These are phyloP conservation scores for Hanseniaspora meyeri DNA, from an alignment of 805 yeast species.

Conservation along the genomic window DNA sequence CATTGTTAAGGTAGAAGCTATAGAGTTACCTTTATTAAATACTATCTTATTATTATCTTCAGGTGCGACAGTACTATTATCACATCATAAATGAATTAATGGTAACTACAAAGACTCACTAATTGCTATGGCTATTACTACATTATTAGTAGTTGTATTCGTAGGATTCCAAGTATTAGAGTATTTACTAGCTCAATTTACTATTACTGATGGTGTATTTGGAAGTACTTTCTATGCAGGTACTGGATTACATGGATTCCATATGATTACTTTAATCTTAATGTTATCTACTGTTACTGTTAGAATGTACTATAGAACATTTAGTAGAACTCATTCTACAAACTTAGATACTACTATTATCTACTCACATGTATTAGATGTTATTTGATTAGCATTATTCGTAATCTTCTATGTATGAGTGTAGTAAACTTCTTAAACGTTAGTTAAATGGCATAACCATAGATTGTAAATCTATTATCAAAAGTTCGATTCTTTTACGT, in stretches of 20 bases:
- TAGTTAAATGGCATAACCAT: not conserved
- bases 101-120: constrained; percentile 17
- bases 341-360: constrained; percentile 21
- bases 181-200: constrained; percentile 21
- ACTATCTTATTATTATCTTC: constrained; percentile 23
- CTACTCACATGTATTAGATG: constrained; percentile 23
- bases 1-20: constrained; percentile 19
- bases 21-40: constrained; percentile 25
- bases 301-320: constrained; percentile 19
- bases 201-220: constrained; percentile 22
- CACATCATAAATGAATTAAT: constrained; percentile 22
- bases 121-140: constrained; percentile 18
- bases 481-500: constrained; percentile 12
- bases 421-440: constrained; percentile 8
- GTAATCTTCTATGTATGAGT: constrained; percentile 23
- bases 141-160: constrained; percentile 21
- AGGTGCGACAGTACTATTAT: constrained; percentile 21
- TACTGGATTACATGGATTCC: constrained; percentile 22
- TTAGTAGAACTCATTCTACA: constrained; percentile 21
- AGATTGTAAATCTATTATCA: not conserved
- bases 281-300: constrained; percentile 19
- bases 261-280: constrained; percentile 20
- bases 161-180: constrained; percentile 23
- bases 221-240: constrained; percentile 22
- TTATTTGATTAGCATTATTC: constrained; percentile 23